Base-by-base conservation (phyloP, 1,139 yeast genomes). In the Wickerhamomyces sp. region DNA sequence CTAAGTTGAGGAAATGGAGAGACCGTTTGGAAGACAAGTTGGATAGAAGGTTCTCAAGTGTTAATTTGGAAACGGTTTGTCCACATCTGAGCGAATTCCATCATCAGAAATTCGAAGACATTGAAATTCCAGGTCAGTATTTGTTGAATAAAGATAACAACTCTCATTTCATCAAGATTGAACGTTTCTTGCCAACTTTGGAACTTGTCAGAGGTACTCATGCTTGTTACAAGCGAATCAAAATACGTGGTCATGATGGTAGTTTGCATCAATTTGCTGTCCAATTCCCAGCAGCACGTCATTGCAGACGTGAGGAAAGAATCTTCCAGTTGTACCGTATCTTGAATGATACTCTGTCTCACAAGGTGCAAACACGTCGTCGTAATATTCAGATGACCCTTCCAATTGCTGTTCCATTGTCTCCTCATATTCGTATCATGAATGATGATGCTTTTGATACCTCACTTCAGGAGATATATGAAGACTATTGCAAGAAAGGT, bases 241-340 rank as follows among this genome's bases (percentile, higher is more conserved):
- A 87, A 40, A 86, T 93, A 35, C 75, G 96, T 36, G 98, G 97
- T 9, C 86, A 86, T 51, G 96, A 91, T 57, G 98, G 97, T 45
- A 78, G 88, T 44, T 61, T 83, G 39, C 96, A 91, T 59, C 78
- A 91, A 30, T 93, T 91, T 68, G 94, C 96, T 1, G 94, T 93
- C 14, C 98, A 93, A 62, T 89, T 85, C 60, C 98, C 99, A 5
- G 95, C 98, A 14, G 96, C 96, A 10, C 78, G 98, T 50, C 96
- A 91, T 53, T 87, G 96, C 52, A 83, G 98, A 54, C 78, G 98
- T 39, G 99, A 93, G 58, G 99, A 93, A 55, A 73, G 95, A 33
- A 82, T 91, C 39, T 84, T 87, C 68, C 98, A 91, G 58, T 62
- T 93, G 47, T 89, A 87, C 70, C 73, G 96, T 49, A 75, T 91